Conservation (phyloP, 1,139 yeast species). For the Tardiomyces depauwii region DNA sequence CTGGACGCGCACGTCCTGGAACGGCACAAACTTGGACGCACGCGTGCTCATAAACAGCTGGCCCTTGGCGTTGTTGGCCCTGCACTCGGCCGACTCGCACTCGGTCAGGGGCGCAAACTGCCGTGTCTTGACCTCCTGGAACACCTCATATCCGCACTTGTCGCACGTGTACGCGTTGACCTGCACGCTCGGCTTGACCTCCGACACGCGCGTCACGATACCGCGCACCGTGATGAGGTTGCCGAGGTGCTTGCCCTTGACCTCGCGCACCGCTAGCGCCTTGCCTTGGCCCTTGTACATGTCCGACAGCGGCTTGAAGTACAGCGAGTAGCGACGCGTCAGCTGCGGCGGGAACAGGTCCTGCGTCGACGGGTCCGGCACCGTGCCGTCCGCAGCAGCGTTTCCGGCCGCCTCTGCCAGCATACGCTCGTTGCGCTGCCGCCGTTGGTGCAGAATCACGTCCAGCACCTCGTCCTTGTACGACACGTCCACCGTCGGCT, state of each 20-base stretch:
- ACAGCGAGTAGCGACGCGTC: slow-evolving; percentile 76
- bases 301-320: slow-evolving; percentile 67
- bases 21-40: slow-evolving; percentile 89
- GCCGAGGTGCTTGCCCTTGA: slow-evolving; percentile 77
- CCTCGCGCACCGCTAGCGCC: slow-evolving; percentile 79
- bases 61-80: slow-evolving; percentile 71
- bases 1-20: slow-evolving; percentile 92
- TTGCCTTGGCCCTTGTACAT: slow-evolving; percentile 28
- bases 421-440: slow-evolving; percentile 63
- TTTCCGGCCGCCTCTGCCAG: slow-evolving; percentile 50
- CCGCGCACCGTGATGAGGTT: slow-evolving; percentile 85
- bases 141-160: slow-evolving; percentile 91
- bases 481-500: slow-evolving; percentile 62
- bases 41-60: slow-evolving; percentile 88
- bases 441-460: slow-evolving; percentile 84
- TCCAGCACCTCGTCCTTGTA: slow-evolving; percentile 88
- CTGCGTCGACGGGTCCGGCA: slow-evolving; percentile 10
- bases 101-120: slow-evolving; percentile 78
- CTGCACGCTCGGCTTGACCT: slow-evolving; percentile 84
- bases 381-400: slow-evolving; percentile 28
- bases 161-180: slow-evolving; percentile 97
- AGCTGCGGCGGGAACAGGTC: slow-evolving; percentile 70
- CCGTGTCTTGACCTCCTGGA: slow-evolving; percentile 83
- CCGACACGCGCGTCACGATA: slow-evolving; percentile 89
- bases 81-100: slow-evolving; percentile 77